phyloP scores from a whole-genome alignment of 768 basidiomycete species.

The Leccinellum luteum region DNA sequence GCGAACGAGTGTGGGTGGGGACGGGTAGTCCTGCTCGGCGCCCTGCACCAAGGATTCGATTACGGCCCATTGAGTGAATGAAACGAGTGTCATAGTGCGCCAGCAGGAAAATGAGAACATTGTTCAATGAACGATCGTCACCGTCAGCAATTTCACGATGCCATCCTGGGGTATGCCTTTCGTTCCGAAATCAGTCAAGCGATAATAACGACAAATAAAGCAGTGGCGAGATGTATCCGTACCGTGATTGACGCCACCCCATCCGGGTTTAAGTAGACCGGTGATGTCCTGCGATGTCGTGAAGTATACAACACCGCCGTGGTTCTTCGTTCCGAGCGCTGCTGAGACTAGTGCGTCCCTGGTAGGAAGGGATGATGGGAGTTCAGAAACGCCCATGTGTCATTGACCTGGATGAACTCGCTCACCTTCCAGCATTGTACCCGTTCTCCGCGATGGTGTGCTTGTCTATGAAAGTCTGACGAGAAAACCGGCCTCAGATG shows the following conservation, averaged over 20 bases:
- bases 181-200: background rate
- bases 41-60: too few species aligned
- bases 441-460: conserved; percentile 46
- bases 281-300: conserved; percentile 46
- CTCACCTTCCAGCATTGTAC: conserved; percentile 45
- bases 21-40: too few species aligned
- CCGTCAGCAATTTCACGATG: conserved; percentile 50
- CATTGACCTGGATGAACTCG: background rate
- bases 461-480: conserved; percentile 28
- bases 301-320: conserved; percentile 45
- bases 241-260: conserved; percentile 51
- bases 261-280: conserved; percentile 54
- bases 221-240: background rate
- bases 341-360: conserved; percentile 38
- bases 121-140: conserved; percentile 35
- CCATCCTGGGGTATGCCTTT: conserved; percentile 62
- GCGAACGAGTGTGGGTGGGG: too few species aligned
- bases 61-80: too few species aligned
- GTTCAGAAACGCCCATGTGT: background rate
- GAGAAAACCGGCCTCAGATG: background rate
- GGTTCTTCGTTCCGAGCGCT: conserved; percentile 39
- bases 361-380: too few species aligned
- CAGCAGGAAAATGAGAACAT: background rate
- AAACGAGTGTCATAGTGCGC: too few species aligned
- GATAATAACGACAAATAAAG: background rate